These are phyloP conservation scores for Neurospora crassa DNA, from an alignment of 2,329 filamentous ascomycete species.

Conservation along the genomic window DNA sequence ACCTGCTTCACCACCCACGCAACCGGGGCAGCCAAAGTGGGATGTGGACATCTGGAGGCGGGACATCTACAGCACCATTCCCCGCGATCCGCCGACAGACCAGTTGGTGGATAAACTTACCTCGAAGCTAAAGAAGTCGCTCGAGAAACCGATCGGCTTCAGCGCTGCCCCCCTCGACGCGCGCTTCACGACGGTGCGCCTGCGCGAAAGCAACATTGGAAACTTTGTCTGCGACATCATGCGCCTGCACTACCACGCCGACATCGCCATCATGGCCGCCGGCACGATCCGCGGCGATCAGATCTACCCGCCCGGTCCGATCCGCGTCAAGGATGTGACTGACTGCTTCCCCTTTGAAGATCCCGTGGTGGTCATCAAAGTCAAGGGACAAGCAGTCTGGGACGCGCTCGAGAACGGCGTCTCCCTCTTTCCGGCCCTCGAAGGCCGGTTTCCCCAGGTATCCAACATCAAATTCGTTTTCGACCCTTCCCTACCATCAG, in stretches of 20 bases:
- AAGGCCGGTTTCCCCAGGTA: conserved; percentile 74
- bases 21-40: conserved; percentile 43
- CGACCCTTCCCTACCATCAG: conserved; percentile 50
- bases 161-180: conserved; percentile 76
- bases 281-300: conserved; percentile 80
- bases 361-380: conserved; percentile 67
- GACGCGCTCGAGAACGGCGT: conserved; percentile 82
- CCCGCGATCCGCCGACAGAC: conserved; percentile 51
- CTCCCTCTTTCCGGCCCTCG: conserved; percentile 69
- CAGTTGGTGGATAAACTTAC: conserved; percentile 60
- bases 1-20: conserved; percentile 27
- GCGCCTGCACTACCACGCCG: conserved; percentile 70
- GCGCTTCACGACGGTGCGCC: conserved; percentile 73
- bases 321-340: conserved; percentile 72
- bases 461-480: conserved; percentile 72
- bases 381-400: conserved; percentile 62
- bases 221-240: conserved; percentile 92
- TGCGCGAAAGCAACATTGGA: conserved; percentile 71
- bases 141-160: conserved; percentile 77
- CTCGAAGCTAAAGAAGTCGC: conserved; percentile 60
- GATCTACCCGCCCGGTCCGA: conserved; percentile 71
- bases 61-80: conserved; percentile 61
- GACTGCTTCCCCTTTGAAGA: conserved; percentile 92
- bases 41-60: conserved; percentile 68
- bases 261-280: conserved; percentile 75